These are phyloP conservation scores for Leptographium galeiforme DNA, from an alignment of 2,329 filamentous ascomycete species.

Conservation along the genomic window DNA sequence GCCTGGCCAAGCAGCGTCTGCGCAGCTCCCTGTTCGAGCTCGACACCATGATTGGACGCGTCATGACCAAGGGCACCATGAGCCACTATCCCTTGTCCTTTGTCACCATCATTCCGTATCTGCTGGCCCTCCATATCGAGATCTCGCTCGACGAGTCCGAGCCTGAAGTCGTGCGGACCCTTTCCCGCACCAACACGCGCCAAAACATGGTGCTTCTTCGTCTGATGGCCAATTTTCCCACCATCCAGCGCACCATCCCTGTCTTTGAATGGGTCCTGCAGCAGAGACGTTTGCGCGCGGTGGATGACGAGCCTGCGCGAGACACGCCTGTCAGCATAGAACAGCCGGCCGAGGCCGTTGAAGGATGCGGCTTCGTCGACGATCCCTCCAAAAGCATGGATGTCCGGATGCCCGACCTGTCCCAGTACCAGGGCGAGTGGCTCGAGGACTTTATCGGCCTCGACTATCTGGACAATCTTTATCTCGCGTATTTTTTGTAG, in stretches of 20 bases:
- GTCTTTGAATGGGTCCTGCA: constrained; percentile 1
- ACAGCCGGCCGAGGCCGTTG: too few relatives aligned
- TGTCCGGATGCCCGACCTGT: not conserved
- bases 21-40: not conserved
- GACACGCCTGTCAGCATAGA: not conserved
- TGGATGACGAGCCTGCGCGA: not conserved
- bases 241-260: not conserved
- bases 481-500: not conserved
- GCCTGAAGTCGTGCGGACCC: not conserved
- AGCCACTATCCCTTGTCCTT: not conserved
- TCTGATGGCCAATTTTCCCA: not conserved
- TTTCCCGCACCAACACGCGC: not conserved
- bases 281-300: not conserved
- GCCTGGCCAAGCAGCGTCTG: not conserved
- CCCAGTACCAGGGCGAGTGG: not conserved
- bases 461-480: not conserved
- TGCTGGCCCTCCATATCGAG: not conserved
- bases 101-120: not conserved
- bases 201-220: not conserved
- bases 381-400: not conserved
- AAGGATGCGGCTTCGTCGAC: not conserved
- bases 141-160: not conserved
- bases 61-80: not conserved
- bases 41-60: not conserved
- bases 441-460: not conserved